These are phyloP conservation scores for Fusarium burgessii DNA, from an alignment of 2,329 filamentous ascomycete species.

Conservation along the genomic window DNA sequence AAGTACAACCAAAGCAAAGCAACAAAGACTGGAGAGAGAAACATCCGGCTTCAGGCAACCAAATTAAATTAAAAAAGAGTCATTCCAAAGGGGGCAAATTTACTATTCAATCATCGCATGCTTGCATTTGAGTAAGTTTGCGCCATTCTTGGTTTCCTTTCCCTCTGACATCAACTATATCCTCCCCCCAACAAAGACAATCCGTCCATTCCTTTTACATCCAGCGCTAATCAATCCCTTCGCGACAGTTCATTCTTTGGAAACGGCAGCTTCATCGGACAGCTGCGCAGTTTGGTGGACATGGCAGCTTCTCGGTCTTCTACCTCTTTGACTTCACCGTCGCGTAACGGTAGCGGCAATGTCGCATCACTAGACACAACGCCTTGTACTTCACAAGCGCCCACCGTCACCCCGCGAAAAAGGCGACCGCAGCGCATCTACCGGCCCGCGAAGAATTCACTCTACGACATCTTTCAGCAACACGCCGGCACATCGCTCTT, in stretches of 20 bases:
- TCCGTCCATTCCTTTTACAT: background rate
- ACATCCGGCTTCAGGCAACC: constrained; percentile 33
- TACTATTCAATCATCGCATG: constrained; percentile 35
- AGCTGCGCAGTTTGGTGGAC: constrained; percentile 48
- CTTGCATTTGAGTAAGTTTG: constrained; percentile 48
- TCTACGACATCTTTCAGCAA: constrained; percentile 65
- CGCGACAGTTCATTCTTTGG: constrained; percentile 42
- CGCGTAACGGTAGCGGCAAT: constrained; percentile 2
- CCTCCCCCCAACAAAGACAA: background rate
- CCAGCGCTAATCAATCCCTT: constrained; percentile 22
- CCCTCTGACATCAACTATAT: constrained; percentile 3
- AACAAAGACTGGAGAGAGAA: constrained; percentile 21
- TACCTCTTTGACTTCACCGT: constrained; percentile 17
- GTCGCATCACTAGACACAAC: constrained; percentile 36
- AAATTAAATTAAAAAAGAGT: constrained; percentile 33
- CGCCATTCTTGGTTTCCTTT: background rate
- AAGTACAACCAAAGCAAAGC: background rate
- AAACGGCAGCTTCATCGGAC: constrained; percentile 45
- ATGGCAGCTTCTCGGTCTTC: constrained; percentile 43
- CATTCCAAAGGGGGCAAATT: constrained; percentile 20
- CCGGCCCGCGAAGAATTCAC: constrained; percentile 60
- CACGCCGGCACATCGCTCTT: constrained; percentile 62
- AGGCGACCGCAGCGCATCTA: constrained; percentile 50
- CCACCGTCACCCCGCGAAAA: constrained; percentile 38
- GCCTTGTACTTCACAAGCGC: constrained; percentile 44